Percentiles rank a stretch among this genome's conserved stretches.
Evolutionary conservation across 2,329 filamentous ascomycete genomes (phyloP).

Genomic region (Bipolaris cookei): DNA sequence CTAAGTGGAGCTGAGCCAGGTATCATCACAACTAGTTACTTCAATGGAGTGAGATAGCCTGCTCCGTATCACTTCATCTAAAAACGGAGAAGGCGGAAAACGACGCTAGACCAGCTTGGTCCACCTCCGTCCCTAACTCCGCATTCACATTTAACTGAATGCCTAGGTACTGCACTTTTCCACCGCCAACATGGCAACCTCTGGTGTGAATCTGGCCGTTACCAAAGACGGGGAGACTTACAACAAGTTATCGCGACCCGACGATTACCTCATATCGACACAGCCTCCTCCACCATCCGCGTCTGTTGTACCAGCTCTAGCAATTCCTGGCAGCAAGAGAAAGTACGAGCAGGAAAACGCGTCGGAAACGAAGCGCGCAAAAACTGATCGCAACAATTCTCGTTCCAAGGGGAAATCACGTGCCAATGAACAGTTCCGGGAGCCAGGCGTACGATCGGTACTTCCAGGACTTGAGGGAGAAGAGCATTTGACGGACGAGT

Average conservation of each 20-base stretch:
- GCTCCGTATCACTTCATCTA: too few species aligned
- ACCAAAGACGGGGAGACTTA: constrained; percentile 46
- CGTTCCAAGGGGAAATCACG: constrained; percentile 7
- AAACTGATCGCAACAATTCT: constrained; percentile 9
- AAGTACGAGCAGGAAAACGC: constrained; percentile 29
- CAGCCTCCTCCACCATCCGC: constrained; percentile 15
- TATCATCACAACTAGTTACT: too few species aligned
- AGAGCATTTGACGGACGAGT: constrained; percentile 35
- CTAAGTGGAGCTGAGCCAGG: too few species aligned
- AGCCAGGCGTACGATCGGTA: constrained; percentile 38
- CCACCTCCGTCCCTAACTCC: constrained; percentile 14
- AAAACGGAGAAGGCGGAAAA: not conserved
- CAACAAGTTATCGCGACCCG: constrained; percentile 47
- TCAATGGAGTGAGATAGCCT: too few species aligned
- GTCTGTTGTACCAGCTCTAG: not conserved
- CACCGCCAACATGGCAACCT: constrained; percentile 30
- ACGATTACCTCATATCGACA: constrained; percentile 32
- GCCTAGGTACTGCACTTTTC: not conserved
- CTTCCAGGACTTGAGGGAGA: constrained; percentile 40
- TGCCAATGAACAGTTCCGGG: constrained; percentile 13
- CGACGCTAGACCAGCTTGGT: constrained; percentile 5
- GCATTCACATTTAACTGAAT: constrained; percentile 8
- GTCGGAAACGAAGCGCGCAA: constrained; percentile 25
- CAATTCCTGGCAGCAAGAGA: constrained; percentile 24
- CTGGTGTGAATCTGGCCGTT: constrained; percentile 36